Base-by-base conservation (phyloP, 768 basidiomycete genomes). In the Russula sp. region DNA sequence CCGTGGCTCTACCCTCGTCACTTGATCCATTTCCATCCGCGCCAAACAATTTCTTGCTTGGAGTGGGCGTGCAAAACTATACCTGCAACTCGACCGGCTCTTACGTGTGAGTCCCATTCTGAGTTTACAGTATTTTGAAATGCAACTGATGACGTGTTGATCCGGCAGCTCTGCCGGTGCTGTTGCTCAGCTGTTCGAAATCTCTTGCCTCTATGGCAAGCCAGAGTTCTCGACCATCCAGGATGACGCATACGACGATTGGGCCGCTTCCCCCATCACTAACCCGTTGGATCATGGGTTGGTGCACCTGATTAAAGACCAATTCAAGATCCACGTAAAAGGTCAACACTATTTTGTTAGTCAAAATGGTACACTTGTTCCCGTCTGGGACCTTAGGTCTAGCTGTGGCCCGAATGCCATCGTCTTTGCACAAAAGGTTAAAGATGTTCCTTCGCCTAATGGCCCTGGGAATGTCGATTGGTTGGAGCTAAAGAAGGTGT, bases 311-410 rank as follows among this genome's bases (percentile, higher is more conserved):
- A 1, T 18, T 5, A 18, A 40, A 40, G 6, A 40, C 6, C 5
- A 40, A 16, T 7, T 18, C 6, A 18, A 18, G 5, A 16, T 40
- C 38, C 16, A 14, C 16, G 38, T 18, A 14, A 20, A 59, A n/a
- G 68, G 68, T 46, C 26, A 59, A 30, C 66, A 69, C 52, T 50
- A 58, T 48, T 69, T 67, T 28, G 34, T 67, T n/a, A 36, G 30
- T 3, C 13, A 34, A 2, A 40, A 16, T n/a, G 59, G 62, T 40
- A 9, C 11, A 20, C 34, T 59, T 22, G 32, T 28, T 51, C 57
- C 62, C 5, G 38, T 54, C 9, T 69, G 64, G 38, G 60, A 67
- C 51, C 67, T 69, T 30, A 67, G 62, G 3, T 61, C 65, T 22
- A 44, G 22, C 18, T 4, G 24, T 14, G 46, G 51, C 28, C 6